phyloP scores from a whole-genome alignment of 495 filamentous ascomycete species.

The Talaromyces wortmannii region DNA sequence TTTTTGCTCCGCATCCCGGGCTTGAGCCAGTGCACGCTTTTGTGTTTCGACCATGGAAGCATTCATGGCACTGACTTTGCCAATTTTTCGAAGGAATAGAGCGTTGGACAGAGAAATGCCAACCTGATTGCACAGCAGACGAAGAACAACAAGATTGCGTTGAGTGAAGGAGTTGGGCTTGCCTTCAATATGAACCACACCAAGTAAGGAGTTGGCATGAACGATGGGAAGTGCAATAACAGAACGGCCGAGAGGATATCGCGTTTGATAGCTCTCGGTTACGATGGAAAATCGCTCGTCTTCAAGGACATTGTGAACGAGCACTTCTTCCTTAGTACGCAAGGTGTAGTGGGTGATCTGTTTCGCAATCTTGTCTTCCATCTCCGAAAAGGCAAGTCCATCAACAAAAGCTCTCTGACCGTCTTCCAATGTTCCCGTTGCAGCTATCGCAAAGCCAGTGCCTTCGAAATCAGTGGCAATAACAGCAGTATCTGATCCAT shows the following conservation, averaged over 20 bases:
- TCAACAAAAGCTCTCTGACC: conserved; percentile 49
- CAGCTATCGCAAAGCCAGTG: conserved; percentile 67
- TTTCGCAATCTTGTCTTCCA: conserved; percentile 62
- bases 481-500: conserved; percentile 70
- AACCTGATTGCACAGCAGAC: conserved; percentile 83
- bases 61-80: conserved; percentile 75
- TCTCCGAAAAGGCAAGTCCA: conserved; percentile 56
- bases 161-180: conserved; percentile 82
- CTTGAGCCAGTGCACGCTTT: conserved; percentile 72
- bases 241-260: conserved; percentile 64
- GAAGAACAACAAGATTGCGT: conserved; percentile 76
- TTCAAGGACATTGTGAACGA: conserved; percentile 72
- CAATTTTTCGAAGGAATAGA: conserved; percentile 71
- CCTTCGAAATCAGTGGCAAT: conserved; percentile 72
- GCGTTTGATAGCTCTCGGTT: conserved; percentile 58
- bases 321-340: conserved; percentile 76
- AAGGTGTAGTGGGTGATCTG: conserved; percentile 78
- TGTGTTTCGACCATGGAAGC: conserved; percentile 83
- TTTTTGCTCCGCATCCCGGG: conserved; percentile 73
- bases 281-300: conserved; percentile 87
- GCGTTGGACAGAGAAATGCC: conserved; percentile 86
- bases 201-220: conserved; percentile 70
- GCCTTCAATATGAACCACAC: conserved; percentile 81
- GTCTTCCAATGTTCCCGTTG: conserved; percentile 62
- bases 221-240: conserved; percentile 83